These are phyloP conservation scores for Solanum pennellii DNA, from an alignment of 257 asterid genomes.

Conservation along the genomic window DNA sequence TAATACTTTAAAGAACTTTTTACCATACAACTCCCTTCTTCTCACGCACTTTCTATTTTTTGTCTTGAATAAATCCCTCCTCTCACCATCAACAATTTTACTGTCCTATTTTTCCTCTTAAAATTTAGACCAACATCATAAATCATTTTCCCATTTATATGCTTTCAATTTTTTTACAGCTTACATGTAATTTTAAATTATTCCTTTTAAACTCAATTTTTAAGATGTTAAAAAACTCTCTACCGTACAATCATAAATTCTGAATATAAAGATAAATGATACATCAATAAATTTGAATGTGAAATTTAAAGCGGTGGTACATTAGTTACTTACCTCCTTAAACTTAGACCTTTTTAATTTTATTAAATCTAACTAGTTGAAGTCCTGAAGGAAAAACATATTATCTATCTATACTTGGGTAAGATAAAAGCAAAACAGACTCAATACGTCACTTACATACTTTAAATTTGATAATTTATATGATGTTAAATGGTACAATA, in stretches of 20 bases:
- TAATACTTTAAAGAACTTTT: not conserved
- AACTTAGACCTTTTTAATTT: not conserved
- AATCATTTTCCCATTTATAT: not conserved
- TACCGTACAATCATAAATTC: not conserved
- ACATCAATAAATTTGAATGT: not conserved
- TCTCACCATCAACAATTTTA: not conserved
- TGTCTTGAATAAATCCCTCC: not conserved
- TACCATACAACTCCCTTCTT: not conserved
- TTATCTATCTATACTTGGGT: too few relatives aligned
- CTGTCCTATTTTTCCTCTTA: not conserved
- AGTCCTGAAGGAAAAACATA: too few relatives aligned
- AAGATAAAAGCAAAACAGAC: too few relatives aligned
- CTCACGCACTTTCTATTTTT: not conserved
- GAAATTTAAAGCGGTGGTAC: not conserved
- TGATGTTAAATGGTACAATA: too few relatives aligned
- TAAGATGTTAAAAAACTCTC: not conserved
- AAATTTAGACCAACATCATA: not conserved
- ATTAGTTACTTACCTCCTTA: not conserved
- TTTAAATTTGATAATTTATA: too few relatives aligned
- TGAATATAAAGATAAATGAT: not conserved
- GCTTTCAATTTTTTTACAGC: not conserved
- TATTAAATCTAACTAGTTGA: too few relatives aligned
- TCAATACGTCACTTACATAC: too few relatives aligned
- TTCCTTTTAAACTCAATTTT: not conserved
- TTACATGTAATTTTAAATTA: not conserved